These are phyloP conservation scores for Davidsoniella neocaledoniae DNA, from an alignment of 2,329 filamentous ascomycete genomes.

Conservation along the genomic window DNA sequence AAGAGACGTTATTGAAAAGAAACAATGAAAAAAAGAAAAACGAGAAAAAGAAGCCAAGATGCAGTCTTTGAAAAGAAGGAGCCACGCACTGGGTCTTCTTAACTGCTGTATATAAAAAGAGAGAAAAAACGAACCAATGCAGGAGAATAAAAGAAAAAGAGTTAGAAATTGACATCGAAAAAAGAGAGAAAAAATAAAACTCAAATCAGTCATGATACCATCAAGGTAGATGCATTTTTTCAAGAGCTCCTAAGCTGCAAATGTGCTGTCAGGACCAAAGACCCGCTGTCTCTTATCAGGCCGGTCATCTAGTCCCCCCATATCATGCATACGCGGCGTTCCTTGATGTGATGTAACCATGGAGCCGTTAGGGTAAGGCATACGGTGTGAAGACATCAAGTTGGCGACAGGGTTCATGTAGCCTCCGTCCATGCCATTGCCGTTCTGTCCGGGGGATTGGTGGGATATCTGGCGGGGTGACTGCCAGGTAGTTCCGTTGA, in stretches of 20 bases:
- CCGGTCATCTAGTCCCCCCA: slow-evolving; percentile 3
- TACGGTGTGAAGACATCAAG: slow-evolving; percentile 7
- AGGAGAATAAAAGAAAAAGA: not conserved
- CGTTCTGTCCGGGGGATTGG: not conserved
- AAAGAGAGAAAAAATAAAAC: not conserved
- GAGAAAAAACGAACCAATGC: not conserved
- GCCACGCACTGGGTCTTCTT: too few species aligned
- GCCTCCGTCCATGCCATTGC: not conserved
- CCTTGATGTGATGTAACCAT: slow-evolving; percentile 2
- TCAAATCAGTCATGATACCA: not conserved
- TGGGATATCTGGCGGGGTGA: slow-evolving; percentile 5
- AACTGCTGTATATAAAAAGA: too few species aligned
- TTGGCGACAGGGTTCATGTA: slow-evolving; percentile 1
- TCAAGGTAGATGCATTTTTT: too few species aligned
- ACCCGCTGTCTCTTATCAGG: slow-evolving; percentile 11
- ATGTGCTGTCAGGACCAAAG: slow-evolving; percentile 9
- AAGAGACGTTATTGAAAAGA: too few species aligned
- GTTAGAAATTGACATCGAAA: not conserved
- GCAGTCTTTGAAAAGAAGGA: not conserved
- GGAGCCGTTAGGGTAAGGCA: not conserved
- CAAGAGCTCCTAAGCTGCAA: not conserved
- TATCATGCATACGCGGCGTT: slow-evolving; percentile 1
- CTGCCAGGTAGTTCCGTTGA: slow-evolving; percentile 3
- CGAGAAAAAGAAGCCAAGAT: not conserved
- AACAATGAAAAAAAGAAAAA: not conserved